Percentiles rank a stretch among this genome's conserved stretches.
These are phyloP conservation scores for Candida pini DNA, from an alignment of 805 yeast genomes.

Conservation along the genomic window DNA sequence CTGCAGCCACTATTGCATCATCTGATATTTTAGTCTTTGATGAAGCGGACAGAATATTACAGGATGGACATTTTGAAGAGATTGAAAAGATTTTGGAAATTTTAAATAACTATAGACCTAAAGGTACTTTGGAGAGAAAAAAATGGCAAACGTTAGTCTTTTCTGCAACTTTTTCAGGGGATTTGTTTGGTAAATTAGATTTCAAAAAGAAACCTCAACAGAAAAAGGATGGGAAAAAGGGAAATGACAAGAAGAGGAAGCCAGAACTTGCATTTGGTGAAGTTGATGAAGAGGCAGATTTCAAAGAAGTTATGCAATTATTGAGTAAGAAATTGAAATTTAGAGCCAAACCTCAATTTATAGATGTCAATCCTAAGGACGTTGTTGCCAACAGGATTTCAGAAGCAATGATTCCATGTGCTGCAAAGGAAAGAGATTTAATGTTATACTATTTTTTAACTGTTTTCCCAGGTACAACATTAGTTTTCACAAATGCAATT, in stretches of 20 bases:
- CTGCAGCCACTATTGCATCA: slow-evolving; percentile 36
- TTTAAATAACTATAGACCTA: slow-evolving; percentile 46
- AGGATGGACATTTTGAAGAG: slow-evolving; percentile 95
- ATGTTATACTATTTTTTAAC: slow-evolving; percentile 81
- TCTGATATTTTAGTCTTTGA: slow-evolving; percentile 65
- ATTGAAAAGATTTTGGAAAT: slow-evolving; percentile 73
- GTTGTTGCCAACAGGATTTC: slow-evolving; percentile 67
- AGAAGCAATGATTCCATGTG: slow-evolving; percentile 90
- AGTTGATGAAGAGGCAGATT: slow-evolving; percentile 35
- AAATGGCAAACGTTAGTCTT: slow-evolving; percentile 85
- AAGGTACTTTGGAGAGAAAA: slow-evolving; percentile 28
- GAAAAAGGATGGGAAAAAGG: slow-evolving; percentile 22
- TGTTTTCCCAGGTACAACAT: slow-evolving; percentile 82
- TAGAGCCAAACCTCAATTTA: slow-evolving; percentile 56
- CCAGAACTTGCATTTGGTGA: slow-evolving; percentile 27
- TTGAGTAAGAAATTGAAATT: slow-evolving; percentile 68
- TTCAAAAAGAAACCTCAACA: slow-evolving; percentile 30
- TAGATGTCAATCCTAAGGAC: slow-evolving; percentile 86
- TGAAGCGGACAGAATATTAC: slow-evolving; percentile 93
- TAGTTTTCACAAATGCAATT: slow-evolving; percentile 92
- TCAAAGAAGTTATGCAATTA: slow-evolving; percentile 52
- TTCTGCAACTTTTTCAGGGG: slow-evolving; percentile 88
- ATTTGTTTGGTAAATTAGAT: slow-evolving; percentile 70
- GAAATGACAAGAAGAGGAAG: no score
- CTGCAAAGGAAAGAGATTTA: slow-evolving; percentile 82